Evolutionary conservation across 2,329 filamentous ascomycete species (phyloP).

Genomic region (Parafenestella ontariensis): DNA sequence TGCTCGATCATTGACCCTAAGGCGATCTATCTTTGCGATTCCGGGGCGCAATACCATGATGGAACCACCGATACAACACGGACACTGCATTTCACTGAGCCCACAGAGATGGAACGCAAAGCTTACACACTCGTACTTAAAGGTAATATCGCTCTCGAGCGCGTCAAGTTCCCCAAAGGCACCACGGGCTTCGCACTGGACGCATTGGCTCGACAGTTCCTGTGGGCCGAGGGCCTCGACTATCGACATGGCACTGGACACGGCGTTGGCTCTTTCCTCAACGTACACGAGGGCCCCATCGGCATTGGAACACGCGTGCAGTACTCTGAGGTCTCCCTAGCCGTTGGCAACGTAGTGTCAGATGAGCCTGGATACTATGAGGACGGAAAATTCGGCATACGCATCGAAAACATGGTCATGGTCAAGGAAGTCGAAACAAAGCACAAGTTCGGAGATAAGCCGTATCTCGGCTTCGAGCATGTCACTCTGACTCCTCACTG

Average conservation of each 20-base stretch:
- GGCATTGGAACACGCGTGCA: slow-evolving; percentile 92
- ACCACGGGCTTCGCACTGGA: slow-evolving; percentile 94
- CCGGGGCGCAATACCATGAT: slow-evolving; percentile 93
- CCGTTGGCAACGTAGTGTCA: slow-evolving; percentile 92
- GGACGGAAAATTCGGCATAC: slow-evolving; percentile 91
- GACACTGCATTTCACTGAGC: slow-evolving; percentile 88
- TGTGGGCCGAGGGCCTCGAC: slow-evolving; percentile 93
- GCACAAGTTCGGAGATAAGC: slow-evolving; percentile 89
- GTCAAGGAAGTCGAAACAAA: slow-evolving; percentile 87
- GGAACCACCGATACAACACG: slow-evolving; percentile 96
- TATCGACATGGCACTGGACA: slow-evolving; percentile 97
- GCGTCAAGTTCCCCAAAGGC: slow-evolving; percentile 89
- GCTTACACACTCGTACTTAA: slow-evolving; percentile 95
- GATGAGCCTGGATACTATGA: slow-evolving; percentile 98
- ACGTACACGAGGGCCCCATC: slow-evolving; percentile 97
- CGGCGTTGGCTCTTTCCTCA: slow-evolving; percentile 92
- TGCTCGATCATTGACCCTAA: slow-evolving; percentile 85
- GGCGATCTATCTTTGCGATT: slow-evolving; percentile 93
- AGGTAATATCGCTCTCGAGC: slow-evolving; percentile 88
- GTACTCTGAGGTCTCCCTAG: slow-evolving; percentile 87
- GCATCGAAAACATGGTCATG: slow-evolving; percentile 95
- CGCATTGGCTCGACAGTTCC: slow-evolving; percentile 82
- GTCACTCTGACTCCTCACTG: slow-evolving; percentile 98
- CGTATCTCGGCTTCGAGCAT: slow-evolving; percentile 93
- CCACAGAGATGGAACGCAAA: slow-evolving; percentile 81